Base-by-base conservation (phyloP, 805 yeast genomes). In the Phaffomyces antillensis region DNA sequence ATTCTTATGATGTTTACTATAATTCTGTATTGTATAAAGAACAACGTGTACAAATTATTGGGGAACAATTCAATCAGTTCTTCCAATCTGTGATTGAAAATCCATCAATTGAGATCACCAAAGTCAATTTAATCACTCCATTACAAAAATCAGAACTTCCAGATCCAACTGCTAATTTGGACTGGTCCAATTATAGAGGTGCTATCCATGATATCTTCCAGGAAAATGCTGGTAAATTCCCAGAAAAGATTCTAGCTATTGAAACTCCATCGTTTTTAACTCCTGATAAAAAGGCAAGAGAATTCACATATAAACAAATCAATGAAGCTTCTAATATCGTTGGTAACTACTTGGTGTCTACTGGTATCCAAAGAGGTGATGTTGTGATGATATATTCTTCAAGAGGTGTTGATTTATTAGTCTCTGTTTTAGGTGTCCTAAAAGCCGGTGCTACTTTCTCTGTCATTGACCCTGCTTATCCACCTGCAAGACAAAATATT, bases 391-490 rank as follows among this genome's bases (percentile, higher is more conserved):
- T 95, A 54, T 93, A 93, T 62, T 96, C 99, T 24, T 87, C 91
- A 59, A 81, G 99, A 66, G 96, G 97, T 56, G 99, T 93, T 8
- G 99, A 93, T 62, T 72, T 93, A 50, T 87, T 93, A 79, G 87
- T 95, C 37, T 95, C 98, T 7, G 97, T 93, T 16, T 83, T 93
- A 86, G 99, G 98, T 65, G 96, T 89, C 18, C 76, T 93, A 62
- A 93, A 93, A 68, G 98, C 99, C 1, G 99, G 99, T 55, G 98
- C 96, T 16, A 91, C 99, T 0, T 93, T 93, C 64, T 90, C 97
- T 10, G 99, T 93, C 20, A 95, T 93, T 52, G 99, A 93, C 62
- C 99, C 99, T 8, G 98, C 98, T 6, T 93, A 93, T 64, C 99
- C 99, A 37, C 96, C 99, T 16, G 95, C 96, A 10, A 80, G 99